phyloP scores from a whole-genome alignment of 257 asterid genomes.

The Salvia miltiorrhiza region DNA sequence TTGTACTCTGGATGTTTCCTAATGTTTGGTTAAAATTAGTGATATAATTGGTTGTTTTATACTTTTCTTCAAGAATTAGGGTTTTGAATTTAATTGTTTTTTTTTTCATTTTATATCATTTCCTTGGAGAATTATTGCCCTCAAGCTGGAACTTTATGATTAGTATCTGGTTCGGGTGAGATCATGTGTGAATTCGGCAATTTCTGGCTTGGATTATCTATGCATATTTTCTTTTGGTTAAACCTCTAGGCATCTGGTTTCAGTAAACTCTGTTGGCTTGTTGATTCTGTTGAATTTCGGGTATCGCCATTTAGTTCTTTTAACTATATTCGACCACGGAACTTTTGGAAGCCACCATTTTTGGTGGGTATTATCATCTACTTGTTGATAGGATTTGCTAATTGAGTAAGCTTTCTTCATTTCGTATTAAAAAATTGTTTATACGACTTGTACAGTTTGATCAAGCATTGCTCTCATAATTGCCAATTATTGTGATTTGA shows the following conservation, averaged over 20 bases:
- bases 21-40: background rate
- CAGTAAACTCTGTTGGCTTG: background rate
- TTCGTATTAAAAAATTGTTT: background rate
- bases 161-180: background rate
- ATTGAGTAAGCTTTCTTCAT: background rate
- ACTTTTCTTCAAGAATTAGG: slow-evolving; percentile 11
- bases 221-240: background rate
- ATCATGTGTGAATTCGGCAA: background rate
- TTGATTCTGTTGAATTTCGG: background rate
- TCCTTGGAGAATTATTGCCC: background rate
- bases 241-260: background rate
- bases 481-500: background rate
- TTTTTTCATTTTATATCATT: background rate
- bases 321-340: background rate
- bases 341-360: background rate
- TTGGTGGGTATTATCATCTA: background rate
- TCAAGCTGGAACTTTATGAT: background rate
- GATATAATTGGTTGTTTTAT: background rate
- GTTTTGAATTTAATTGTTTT: slow-evolving; percentile 13
- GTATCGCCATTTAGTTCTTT: background rate
- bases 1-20: background rate
- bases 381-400: background rate
- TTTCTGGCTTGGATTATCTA: background rate
- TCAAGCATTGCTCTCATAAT: background rate
- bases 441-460: background rate